Base-by-base conservation (phyloP, 768 basidiomycete genomes). In the Amanita exitialis region DNA sequence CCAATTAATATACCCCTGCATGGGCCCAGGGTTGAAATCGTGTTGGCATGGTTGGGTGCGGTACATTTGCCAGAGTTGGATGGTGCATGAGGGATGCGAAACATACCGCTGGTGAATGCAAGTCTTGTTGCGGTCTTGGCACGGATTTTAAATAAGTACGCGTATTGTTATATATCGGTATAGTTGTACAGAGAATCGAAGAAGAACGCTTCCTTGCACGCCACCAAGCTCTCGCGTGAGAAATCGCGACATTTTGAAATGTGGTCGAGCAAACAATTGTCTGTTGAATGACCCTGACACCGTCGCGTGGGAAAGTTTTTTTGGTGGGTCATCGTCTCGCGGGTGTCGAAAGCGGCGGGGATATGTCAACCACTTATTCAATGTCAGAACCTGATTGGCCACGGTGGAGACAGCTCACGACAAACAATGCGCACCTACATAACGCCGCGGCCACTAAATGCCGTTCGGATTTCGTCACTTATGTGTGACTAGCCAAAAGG, bases 21-120 rank as follows among this genome's bases (percentile, higher is more conserved):
- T 64, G 90, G 90, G 0, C 89, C 90, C 32, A 76, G 88, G 5
- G 90, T 92, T 42, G 90, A 92, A 66, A 74, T 92, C 51, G 73
- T 90, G 50, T 73, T 92, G 51, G 90, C 90, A 38, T 92, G 88
- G 88, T 68, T 92, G 49, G 89, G 75, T 21, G 88, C 86, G 15
- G 84, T 90, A 51, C 83, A 87, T 69, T 64, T 92, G 32, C 80
- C 78, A 3, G 86, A 88, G 59, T 62, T 91, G 57, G 88, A 90
- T 45, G 64, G 42, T 9, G 49, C 39, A n/a, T 51, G 23, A 51
- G 15, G 35, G 32, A 23, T 12, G 20, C 10, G 10, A 12, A 10
- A n/a, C 23, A 6, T 16, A 18, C n/a, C 18, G n/a, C 34, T 48
- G 47, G 44, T 3, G 46, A 47, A 47, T 47, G 16, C 18, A 32